Evolutionary conservation across 176 grass and related monocot species (phyloP), one percentile per base, ranked within the genome.

Genomic region (Triticum dicoccoides): DNA sequence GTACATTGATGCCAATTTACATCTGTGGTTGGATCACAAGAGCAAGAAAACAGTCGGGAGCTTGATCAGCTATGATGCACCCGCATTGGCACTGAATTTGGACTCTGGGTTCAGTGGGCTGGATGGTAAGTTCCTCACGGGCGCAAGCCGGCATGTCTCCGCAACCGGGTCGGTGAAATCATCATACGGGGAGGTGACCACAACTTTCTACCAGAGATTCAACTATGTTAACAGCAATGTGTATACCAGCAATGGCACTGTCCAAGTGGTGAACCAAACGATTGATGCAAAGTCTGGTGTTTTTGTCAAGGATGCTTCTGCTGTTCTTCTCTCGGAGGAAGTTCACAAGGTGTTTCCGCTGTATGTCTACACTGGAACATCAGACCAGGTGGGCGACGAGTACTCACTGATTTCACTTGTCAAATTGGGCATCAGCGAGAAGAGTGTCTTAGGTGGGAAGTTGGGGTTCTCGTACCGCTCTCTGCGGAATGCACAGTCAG

Each of bases 11-110:
- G 89, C 85, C 6, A 91, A 91, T 80, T 51, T 91, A 30, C 89
- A 91, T 80, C 65, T 91, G 0, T 91, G 85, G 89, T 10, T 91
- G 21, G 89, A 91, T 65, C 76, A 80, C 12, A 81, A 82, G 80
- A 86, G 82, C 52, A 82, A 82, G 41, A 34, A 27, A 10, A 86
- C 83, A 24, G n/a, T 80, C 12, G 90, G 78, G 18, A 67, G 56
- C 61, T 21, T 92, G 33, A 72, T 89, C 51, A 64, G 54, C 32
- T 88, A 92, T 18, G 73, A 89, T 32, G 86, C 85, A 0, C 78
- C 78, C 8, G 11, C 24, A 42, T 37, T 88, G 23, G 25, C 10
- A 8, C 70, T 85, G 35, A 69, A 42, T 18, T 27, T 79, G 67
- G 65, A 81, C 2, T 79, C 77, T 2, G 54, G 74, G 4, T 92